phyloP scores from a whole-genome alignment of 176 grass and related monocot genomes.

The Rhynchospora breviuscula region DNA sequence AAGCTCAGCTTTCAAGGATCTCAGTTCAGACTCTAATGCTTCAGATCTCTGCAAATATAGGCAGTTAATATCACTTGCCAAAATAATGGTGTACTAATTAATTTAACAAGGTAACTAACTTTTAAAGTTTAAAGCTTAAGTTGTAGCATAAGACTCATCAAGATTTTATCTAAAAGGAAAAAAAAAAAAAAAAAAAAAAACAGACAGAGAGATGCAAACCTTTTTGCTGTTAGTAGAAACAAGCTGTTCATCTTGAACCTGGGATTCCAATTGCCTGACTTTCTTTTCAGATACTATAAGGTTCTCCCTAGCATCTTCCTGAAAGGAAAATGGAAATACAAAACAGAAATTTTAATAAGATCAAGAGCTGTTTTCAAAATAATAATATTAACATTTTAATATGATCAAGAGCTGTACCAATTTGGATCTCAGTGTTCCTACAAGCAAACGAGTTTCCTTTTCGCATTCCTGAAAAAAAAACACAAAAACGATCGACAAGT shows the following conservation, averaged over 20 bases:
- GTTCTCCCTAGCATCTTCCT: conserved; percentile 86
- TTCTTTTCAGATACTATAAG: conserved; percentile 89
- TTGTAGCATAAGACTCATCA: not conserved
- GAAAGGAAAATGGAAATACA: conserved; percentile 16
- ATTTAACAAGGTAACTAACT: conserved; percentile 2
- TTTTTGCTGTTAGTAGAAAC: conserved; percentile 50
- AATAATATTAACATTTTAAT: conserved; percentile 10
- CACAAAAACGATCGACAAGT: not conserved
- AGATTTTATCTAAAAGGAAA: not conserved
- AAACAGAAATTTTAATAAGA: not conserved
- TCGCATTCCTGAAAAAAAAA: conserved; percentile 63
- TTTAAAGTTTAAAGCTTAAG: not conserved
- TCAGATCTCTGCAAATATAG: conserved; percentile 70
- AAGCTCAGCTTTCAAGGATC: conserved; percentile 65
- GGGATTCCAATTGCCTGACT: conserved; percentile 71
- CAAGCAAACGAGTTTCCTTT: conserved; percentile 66
- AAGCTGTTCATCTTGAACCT: conserved; percentile 69
- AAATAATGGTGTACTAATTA: conserved; percentile 2
- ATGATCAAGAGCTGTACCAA: conserved; percentile 45
- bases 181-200: not conserved
- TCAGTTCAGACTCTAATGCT: conserved; percentile 61
- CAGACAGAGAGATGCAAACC: conserved; percentile 31
- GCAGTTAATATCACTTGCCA: not conserved
- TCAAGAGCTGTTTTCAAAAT: not conserved
- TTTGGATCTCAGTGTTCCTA: conserved; percentile 85